Conservation (phyloP, 2,329 filamentous ascomycete genomes). For the Celoporthe dispersa region DNA sequence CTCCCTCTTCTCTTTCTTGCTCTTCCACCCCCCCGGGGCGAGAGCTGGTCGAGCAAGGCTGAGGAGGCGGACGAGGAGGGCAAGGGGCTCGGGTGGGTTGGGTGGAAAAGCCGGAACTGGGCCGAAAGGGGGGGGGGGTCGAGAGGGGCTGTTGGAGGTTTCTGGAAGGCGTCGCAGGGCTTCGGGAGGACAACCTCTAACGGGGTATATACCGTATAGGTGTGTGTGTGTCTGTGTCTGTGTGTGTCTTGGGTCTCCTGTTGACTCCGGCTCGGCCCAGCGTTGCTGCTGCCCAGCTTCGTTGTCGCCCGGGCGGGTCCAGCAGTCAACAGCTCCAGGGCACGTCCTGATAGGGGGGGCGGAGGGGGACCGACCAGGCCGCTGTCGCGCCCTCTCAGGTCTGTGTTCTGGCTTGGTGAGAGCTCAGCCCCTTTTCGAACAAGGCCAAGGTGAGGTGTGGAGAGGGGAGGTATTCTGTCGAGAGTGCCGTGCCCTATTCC, state of each 20-base stretch:
- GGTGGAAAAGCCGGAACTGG: constrained; percentile 13
- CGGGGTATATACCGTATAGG: background rate
- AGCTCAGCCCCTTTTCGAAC: constrained; percentile 13
- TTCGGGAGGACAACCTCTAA: too few relatives aligned
- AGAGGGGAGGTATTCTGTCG: background rate
- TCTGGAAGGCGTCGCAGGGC: constrained; percentile 23
- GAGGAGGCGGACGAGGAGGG: background rate
- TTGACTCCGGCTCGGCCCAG: background rate
- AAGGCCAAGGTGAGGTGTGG: background rate
- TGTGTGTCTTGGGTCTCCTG: background rate
- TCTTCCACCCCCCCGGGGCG: too few relatives aligned
- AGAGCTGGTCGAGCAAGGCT: background rate
- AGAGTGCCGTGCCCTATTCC: background rate
- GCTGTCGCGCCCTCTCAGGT: background rate
- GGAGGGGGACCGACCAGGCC: too few relatives aligned
- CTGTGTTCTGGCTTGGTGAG: background rate
- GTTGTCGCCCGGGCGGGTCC: background rate
- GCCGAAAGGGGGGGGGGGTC: constrained; percentile 26
- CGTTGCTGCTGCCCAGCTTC: background rate
- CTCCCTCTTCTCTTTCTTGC: too few relatives aligned
- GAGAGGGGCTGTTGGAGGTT: constrained; percentile 16
- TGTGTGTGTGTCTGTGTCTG: background rate
- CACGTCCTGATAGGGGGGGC: background rate
- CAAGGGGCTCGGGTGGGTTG: constrained; percentile 10
- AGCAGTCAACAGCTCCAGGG: background rate